Conservation (phyloP, 2,329 filamentous ascomycete species). For the Xylaria sp. region DNA sequence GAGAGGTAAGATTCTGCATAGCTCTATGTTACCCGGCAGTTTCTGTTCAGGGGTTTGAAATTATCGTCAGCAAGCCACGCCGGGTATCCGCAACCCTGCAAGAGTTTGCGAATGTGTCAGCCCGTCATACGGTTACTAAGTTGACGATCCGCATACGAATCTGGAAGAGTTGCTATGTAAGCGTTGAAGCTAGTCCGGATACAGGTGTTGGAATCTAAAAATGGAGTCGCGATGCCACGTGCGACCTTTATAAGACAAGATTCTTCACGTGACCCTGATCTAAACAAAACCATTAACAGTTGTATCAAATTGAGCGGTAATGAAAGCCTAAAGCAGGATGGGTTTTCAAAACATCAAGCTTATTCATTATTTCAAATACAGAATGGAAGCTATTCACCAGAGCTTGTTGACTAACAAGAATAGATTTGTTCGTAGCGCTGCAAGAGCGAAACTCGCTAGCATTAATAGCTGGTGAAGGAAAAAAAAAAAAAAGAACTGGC, state of each 20-base stretch:
- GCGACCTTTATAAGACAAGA: neutral
- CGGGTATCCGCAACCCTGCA: constrained; percentile 17
- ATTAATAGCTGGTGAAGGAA: neutral
- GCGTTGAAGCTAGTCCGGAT: neutral
- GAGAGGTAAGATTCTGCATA: neutral
- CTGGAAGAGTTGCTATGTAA: constrained; percentile 2
- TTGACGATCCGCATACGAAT: neutral
- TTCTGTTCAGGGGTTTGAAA: neutral
- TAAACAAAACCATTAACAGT: neutral
- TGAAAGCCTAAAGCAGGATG: neutral
- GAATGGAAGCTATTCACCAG: neutral
- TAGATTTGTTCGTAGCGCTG: neutral
- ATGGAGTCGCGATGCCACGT: neutral
- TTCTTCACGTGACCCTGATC: neutral
- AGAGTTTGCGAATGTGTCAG: constrained; percentile 26
- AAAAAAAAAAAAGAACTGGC: neutral
- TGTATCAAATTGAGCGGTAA: too few species aligned
- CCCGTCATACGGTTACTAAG: constrained; percentile 2
- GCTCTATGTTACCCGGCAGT: neutral
- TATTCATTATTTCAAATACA: neutral
- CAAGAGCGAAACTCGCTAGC: neutral
- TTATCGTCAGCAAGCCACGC: constrained; percentile 23
- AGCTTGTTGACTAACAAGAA: neutral
- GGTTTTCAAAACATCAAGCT: too few species aligned
- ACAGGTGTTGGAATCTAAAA: neutral